Evolutionary conservation across 164 flowering plant genomes (phyloP).

Genomic region (Macadamia tetraphylla): DNA sequence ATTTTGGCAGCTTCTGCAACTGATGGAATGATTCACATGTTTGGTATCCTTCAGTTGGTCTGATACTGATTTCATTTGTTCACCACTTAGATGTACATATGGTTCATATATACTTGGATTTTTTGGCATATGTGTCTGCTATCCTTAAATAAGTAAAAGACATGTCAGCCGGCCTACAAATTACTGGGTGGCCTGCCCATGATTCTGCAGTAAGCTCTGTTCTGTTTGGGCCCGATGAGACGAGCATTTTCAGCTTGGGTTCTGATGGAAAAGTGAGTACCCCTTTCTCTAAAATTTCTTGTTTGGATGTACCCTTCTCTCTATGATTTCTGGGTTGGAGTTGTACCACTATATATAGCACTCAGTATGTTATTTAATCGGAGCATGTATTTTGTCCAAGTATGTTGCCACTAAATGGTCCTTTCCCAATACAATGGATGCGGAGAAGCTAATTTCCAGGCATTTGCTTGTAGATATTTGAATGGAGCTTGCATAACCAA

Average conservation of each 20-base stretch:
- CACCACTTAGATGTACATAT: not conserved
- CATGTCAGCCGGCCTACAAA: conserved; percentile 93
- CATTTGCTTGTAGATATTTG: conserved; percentile 59
- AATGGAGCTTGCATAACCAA: conserved; percentile 95
- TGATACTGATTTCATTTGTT: not conserved
- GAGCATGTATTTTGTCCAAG: not conserved
- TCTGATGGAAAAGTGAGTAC: conserved; percentile 83
- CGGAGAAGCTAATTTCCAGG: conserved; percentile 9
- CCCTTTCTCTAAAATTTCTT: not conserved
- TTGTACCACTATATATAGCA: not conserved
- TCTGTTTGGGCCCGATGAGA: conserved; percentile 89
- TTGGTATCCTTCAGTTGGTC: conserved; percentile 55
- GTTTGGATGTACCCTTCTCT: not conserved
- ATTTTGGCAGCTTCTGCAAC: conserved; percentile 89
- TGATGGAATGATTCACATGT: conserved; percentile 99
- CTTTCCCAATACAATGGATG: not conserved
- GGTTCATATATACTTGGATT: not conserved
- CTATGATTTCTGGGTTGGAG: conserved; percentile 1
- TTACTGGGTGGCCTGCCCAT: conserved; percentile 99
- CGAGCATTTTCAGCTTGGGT: conserved; percentile 91
- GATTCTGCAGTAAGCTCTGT: conserved; percentile 87
- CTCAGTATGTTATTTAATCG: too few species aligned
- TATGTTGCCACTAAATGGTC: not conserved
- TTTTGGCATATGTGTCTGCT: not conserved
- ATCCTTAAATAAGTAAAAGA: conserved; percentile 59